These are phyloP conservation scores for Tulasnella sp. DNA, from an alignment of 768 basidiomycete species.

Conservation along the genomic window DNA sequence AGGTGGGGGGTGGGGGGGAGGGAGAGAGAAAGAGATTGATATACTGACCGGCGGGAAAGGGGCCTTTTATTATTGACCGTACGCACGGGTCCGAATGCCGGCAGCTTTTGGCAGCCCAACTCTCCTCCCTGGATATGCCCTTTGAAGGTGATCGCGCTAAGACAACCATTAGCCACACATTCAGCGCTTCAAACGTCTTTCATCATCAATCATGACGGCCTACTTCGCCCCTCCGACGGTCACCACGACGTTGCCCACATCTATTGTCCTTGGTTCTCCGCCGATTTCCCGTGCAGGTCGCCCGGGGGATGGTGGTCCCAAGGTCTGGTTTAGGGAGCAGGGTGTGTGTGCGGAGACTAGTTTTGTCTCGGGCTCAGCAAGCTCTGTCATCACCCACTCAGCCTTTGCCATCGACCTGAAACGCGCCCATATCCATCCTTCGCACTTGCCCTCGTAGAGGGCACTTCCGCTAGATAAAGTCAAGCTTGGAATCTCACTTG, in stretches of 20 bases:
- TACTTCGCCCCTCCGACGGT: background rate
- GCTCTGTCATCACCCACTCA: background rate
- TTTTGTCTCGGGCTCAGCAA: background rate
- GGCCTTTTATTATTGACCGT: conserved; percentile 2
- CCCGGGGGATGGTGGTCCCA: background rate
- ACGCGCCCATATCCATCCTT: background rate
- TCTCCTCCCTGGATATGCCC: background rate
- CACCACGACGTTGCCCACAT: background rate
- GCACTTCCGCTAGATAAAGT: background rate
- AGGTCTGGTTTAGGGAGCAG: background rate
- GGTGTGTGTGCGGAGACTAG: background rate
- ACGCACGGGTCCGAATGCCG: background rate
- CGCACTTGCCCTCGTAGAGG: background rate
- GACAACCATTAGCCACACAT: background rate
- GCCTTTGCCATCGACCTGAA: background rate
- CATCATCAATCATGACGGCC: background rate
- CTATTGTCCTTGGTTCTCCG: background rate
- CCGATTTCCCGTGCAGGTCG: background rate
- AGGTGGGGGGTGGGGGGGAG: background rate
- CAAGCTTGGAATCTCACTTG: background rate
- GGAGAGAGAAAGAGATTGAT: background rate
- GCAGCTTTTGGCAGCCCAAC: background rate
- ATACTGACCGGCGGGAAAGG: conserved; percentile 9
- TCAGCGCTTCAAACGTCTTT: background rate
- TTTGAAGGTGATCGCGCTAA: background rate